Evolutionary conservation across 345 rosid species (phyloP).

Genomic region (Camelina laxa): DNA sequence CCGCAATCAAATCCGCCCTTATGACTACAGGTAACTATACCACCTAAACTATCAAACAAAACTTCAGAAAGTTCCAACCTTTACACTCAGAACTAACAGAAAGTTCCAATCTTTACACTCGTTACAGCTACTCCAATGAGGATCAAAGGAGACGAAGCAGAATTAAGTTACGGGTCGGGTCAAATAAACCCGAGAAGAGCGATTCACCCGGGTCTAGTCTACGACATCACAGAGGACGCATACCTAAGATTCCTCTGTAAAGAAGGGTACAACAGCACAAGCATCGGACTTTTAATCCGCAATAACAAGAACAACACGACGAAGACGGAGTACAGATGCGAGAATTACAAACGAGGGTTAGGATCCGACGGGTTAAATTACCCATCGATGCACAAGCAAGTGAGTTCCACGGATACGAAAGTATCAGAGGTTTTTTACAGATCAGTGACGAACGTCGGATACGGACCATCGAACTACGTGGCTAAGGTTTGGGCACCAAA

Average conservation of each 20-base stretch:
- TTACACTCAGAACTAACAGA: constrained; percentile 50
- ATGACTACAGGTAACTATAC: constrained; percentile 78
- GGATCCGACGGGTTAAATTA: constrained; percentile 87
- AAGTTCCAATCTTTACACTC: constrained; percentile 22
- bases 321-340: constrained; percentile 56
- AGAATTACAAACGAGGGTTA: constrained; percentile 47
- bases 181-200: constrained; percentile 78
- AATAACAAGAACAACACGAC: constrained; percentile 15
- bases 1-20: constrained; percentile 81
- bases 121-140: constrained; percentile 69
- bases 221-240: constrained; percentile 53
- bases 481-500: constrained; percentile 57
- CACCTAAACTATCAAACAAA: constrained; percentile 7
- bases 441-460: constrained; percentile 65
- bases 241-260: constrained; percentile 76
- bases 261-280: constrained; percentile 71
- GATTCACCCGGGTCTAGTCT: constrained; percentile 72
- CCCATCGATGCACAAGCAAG: constrained; percentile 76
- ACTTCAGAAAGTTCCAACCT: not conserved
- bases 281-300: constrained; percentile 57
- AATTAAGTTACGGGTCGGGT: constrained; percentile 75
- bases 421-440: constrained; percentile 63
- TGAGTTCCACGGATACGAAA: constrained; percentile 29
- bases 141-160: constrained; percentile 50
- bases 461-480: constrained; percentile 51